Evolutionary conservation across 2,329 filamentous ascomycete genomes (phyloP).

Genomic region (Sporothrix brunneoviolacea): DNA sequence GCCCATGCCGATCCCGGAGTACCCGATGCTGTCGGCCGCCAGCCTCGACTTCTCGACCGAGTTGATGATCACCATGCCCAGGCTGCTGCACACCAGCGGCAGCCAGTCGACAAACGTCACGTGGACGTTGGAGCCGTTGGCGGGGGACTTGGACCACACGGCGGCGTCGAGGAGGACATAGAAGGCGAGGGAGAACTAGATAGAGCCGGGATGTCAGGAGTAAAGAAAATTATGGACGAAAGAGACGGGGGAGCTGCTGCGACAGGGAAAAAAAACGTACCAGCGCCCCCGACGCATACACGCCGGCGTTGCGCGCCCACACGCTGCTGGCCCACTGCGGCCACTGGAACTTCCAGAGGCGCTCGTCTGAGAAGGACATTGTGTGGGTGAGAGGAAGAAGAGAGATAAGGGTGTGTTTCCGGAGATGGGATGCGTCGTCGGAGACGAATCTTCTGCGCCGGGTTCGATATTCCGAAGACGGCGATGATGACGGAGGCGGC

Average conservation of each 20-base stretch:
- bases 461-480: too few species aligned
- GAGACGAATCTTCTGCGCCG: too few species aligned
- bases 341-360: slow-evolving; percentile 60
- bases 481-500: too few species aligned
- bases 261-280: slow-evolving; percentile 35
- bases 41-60: slow-evolving; percentile 61
- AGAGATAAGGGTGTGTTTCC: background rate
- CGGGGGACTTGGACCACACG: slow-evolving; percentile 56
- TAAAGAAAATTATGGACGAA: background rate
- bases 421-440: background rate
- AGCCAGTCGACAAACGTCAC: slow-evolving; percentile 65
- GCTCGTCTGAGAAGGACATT: slow-evolving; percentile 44
- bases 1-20: slow-evolving; percentile 38
- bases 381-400: background rate
- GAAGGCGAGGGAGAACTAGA: slow-evolving; percentile 63
- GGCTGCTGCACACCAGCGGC: slow-evolving; percentile 58
- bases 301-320: slow-evolving; percentile 56
- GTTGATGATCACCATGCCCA: slow-evolving; percentile 68
- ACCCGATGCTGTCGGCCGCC: slow-evolving; percentile 56
- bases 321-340: slow-evolving; percentile 62
- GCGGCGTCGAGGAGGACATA: slow-evolving; percentile 62
- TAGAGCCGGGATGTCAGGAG: background rate
- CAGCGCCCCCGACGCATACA: slow-evolving; percentile 57
- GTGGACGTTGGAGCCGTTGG: slow-evolving; percentile 55
- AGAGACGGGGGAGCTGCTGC: background rate